Conservation (phyloP, 495 filamentous ascomycete species). For the Daldinia decipiens region DNA sequence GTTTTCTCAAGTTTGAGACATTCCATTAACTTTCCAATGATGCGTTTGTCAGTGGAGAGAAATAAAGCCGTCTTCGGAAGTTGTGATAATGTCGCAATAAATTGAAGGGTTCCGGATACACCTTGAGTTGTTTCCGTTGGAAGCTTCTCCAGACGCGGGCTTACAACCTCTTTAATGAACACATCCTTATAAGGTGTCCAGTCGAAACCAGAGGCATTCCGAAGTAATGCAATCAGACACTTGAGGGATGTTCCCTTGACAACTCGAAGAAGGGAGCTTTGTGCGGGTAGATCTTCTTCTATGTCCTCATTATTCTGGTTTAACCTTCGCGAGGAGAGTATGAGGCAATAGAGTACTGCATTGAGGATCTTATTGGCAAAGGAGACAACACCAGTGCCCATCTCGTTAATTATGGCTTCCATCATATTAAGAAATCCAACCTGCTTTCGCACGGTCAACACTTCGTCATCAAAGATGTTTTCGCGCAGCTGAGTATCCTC, state of each 20-base stretch:
- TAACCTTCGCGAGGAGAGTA: slow-evolving; percentile 72
- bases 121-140: slow-evolving; percentile 88
- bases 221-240: slow-evolving; percentile 80
- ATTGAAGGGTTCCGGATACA: slow-evolving; percentile 80
- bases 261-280: slow-evolving; percentile 70
- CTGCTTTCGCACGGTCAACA: slow-evolving; percentile 77
- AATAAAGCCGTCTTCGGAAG: slow-evolving; percentile 72
- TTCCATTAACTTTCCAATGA: slow-evolving; percentile 75
- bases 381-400: slow-evolving; percentile 72
- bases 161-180: slow-evolving; percentile 78
- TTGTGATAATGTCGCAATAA: slow-evolving; percentile 83
- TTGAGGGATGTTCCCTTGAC: slow-evolving; percentile 80
- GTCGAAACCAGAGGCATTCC: slow-evolving; percentile 69
- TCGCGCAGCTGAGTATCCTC: slow-evolving; percentile 60
- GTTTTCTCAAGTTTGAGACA: slow-evolving; percentile 76
- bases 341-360: slow-evolving; percentile 79
- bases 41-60: slow-evolving; percentile 69
- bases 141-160: slow-evolving; percentile 80
- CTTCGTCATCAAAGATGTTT: slow-evolving; percentile 61
- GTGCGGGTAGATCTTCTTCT: slow-evolving; percentile 56
- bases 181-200: slow-evolving; percentile 75
- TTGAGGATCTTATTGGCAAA: slow-evolving; percentile 73
- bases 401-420: slow-evolving; percentile 83
- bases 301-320: slow-evolving; percentile 58
- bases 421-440: slow-evolving; percentile 90